Conservation (phyloP, 257 asterid species). For the Nicotiana noctiflora region DNA sequence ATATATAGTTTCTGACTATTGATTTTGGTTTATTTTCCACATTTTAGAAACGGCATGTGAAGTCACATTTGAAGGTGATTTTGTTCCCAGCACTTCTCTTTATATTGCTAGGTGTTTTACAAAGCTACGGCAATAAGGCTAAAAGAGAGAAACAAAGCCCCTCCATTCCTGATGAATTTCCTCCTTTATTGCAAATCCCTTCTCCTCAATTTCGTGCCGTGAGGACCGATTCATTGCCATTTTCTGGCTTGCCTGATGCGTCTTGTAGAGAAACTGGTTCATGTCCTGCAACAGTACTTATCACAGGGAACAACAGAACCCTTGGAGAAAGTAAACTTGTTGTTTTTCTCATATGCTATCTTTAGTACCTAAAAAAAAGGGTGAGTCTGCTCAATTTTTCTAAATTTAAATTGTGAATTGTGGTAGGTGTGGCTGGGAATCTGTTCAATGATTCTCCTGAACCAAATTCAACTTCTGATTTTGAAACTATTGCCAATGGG, state of each 20-base stretch:
- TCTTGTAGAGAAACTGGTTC: constrained; percentile 27
- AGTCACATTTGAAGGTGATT: constrained; percentile 18
- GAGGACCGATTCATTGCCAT: constrained; percentile 8
- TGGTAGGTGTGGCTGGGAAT: constrained; percentile 28
- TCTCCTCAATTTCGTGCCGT: constrained; percentile 22
- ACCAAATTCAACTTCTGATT: constrained; percentile 4
- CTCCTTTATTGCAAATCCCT: constrained; percentile 28
- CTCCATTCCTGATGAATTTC: not conserved
- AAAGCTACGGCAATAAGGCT: not conserved
- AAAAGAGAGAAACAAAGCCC: fast-evolving
- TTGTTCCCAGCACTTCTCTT: constrained; percentile 20
- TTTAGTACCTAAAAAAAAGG: not conserved
- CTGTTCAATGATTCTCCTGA: constrained; percentile 18
- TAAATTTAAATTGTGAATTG: not conserved
- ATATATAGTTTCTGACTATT: not conserved
- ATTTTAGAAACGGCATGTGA: constrained; percentile 22
- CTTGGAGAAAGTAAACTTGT: constrained; percentile 22
- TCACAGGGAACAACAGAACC: constrained; percentile 30
- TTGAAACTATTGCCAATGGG: constrained; percentile 1
- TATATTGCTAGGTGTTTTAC: constrained; percentile 7
- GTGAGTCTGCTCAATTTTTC: not conserved
- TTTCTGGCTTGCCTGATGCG: constrained; percentile 24
- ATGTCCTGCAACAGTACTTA: constrained; percentile 28
- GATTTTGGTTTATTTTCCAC: not conserved
- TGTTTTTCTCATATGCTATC: not conserved